Conservation (phyloP, 1,284 basidiomycete species). For the Uromyces viciae-fabae region DNA sequence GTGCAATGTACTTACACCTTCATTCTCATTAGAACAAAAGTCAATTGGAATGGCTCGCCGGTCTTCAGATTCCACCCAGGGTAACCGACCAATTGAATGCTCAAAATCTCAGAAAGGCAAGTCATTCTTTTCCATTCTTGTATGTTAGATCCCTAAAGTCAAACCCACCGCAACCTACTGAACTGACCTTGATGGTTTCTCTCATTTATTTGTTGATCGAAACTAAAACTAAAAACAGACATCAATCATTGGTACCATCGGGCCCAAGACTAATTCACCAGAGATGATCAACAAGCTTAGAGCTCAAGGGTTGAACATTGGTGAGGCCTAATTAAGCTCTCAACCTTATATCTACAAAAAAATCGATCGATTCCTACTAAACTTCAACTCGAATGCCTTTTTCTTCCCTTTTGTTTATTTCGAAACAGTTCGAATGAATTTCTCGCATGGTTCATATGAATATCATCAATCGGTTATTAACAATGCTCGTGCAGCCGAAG, state of each 20-base stretch:
- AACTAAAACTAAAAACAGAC: conserved; percentile 62
- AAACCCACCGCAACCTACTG: not conserved
- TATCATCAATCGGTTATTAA: conserved; percentile 97
- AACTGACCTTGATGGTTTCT: not conserved
- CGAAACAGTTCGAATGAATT: conserved; percentile 82
- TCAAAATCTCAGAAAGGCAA: conserved; percentile 38
- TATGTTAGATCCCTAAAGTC: not conserved
- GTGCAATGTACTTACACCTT: no score
- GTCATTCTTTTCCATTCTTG: not conserved
- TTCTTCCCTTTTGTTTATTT: not conserved
- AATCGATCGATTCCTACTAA: not conserved
- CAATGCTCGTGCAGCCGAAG: conserved; percentile 81
- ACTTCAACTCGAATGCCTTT: not conserved
- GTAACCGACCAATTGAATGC: conserved; percentile 13
- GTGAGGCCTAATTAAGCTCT: conserved; percentile 59
- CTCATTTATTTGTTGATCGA: not conserved
- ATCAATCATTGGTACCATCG: conserved; percentile 93
- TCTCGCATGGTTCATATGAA: conserved; percentile 91
- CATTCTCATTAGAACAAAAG: conserved; percentile 42
- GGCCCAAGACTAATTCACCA: conserved; percentile 83
- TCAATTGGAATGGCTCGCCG: conserved; percentile 45
- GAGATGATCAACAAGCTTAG: conserved; percentile 77
- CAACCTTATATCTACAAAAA: conserved; percentile 53
- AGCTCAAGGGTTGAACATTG: conserved; percentile 89
- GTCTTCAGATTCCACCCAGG: conserved; percentile 36